Evolutionary conservation across 257 asterid species (phyloP), one percentile per base, ranked within the genome.

Genomic region (Ocimum tenuiflorum): DNA sequence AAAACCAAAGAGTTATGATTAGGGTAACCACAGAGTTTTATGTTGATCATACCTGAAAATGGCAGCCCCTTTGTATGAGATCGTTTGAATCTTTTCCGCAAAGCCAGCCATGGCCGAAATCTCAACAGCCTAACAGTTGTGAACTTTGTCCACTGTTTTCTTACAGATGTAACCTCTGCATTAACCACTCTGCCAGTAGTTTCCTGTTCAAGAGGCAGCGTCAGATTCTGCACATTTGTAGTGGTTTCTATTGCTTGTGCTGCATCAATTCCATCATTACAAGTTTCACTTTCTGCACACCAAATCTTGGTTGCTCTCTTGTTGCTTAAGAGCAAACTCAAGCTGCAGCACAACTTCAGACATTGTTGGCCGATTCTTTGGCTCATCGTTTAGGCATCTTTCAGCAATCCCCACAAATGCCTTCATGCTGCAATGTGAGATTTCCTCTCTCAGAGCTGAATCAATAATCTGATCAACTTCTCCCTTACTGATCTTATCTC

Each of bases 311-410:
- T 18, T 19, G 58, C 1, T 45, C 15, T 69, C 79, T 31, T 69
- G 75, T 39, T 23, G 73, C 69, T 75, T 54, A 24, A 75, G 61
- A 31, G 73, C 73, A 57, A 6, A 8, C 70, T 75, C 76, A 55
- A 69, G 68, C 31, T 69, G 75, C n/a, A 41, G 60, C 70, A 81
- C 78, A 42, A 84, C 79, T 69, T 77, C 76, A 56, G 78, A 73
- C 87, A 84, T 84, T 18, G 79, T 45, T 50, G 87, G 91, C 23
- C 83, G 77, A 59, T 69, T 72, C 31, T 66, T 78, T 17, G 87
- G 86, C 13, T 66, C 77, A 20, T 71, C 72, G 38, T 35, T 38
- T 43, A 84, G 60, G 71, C 91, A 81, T 68, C 78, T 84, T 19
- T n/a, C 71, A 0, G 77, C 79, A 53, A 77, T 55, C 52, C 71